Base-by-base conservation (phyloP, 495 filamentous ascomycete species). In the Hyaloscypha bicolor region DNA sequence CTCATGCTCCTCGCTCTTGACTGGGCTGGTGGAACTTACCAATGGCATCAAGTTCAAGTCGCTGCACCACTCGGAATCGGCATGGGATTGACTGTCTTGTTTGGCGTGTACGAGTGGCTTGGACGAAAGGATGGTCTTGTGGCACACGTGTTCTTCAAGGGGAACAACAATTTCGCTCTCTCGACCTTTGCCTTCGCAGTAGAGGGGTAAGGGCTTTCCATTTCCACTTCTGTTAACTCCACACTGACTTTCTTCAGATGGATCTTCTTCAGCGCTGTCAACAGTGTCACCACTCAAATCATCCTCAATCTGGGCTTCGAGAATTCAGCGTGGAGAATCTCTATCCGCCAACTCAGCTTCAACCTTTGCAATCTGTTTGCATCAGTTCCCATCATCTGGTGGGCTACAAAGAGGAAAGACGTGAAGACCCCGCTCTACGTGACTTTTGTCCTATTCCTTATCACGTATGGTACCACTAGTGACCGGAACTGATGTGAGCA, bases 191-290 rank as follows among this genome's bases (percentile, higher is more conserved):
- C 82, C 6, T 85, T 83, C 69, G 83, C 79, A 8, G 82, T 86
- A 29, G 84, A 87, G 75, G 82, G 81, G 67, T 71, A 53, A 35
- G 48, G 37, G 12, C 3, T 12, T n/a, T 16, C 6, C 4, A 1
- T 45, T 30, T 22, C 35, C 11, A 37, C 35, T 12, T 37, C 9
- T 66, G 3, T 14, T 33, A 21, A 45, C 25, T 57, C 30, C 35
- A 9, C 31, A 42, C 25, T 63, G 16, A 60, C 64, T 61, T 19
- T 29, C 6, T 56, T 48, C n/a, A 71, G 69, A 37, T 87, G 83
- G 83, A 82, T 87, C 59, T 87, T 85, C 68, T 87, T 83, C 71
- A 81, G 78, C 56, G 83, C 83, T 35, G 82, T 87, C 51, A 87
- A 85, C 69, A 80, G 78, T 42, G 74, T 85, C 59, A 81, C 80